These are phyloP conservation scores for Fusarium compactum DNA, from an alignment of 2,329 filamentous ascomycete species.

Conservation along the genomic window DNA sequence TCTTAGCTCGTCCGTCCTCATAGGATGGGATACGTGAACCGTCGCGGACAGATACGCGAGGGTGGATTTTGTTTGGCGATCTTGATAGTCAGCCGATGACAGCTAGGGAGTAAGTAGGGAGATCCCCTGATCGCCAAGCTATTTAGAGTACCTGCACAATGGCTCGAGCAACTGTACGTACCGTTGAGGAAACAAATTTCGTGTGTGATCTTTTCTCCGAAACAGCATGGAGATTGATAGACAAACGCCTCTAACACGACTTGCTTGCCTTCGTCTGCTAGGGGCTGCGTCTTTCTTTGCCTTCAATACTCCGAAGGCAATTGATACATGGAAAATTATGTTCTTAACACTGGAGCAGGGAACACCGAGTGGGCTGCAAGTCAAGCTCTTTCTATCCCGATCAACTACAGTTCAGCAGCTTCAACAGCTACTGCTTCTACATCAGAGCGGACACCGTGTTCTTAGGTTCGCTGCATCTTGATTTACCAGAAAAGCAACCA, in stretches of 20 bases:
- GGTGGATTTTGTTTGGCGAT: background rate
- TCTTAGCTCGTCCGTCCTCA: background rate
- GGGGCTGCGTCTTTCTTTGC: background rate
- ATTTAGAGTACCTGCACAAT: background rate
- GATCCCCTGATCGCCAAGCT: background rate
- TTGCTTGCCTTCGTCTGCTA: background rate
- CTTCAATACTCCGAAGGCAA: background rate
- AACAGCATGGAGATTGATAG: background rate
- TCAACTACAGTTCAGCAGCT: background rate
- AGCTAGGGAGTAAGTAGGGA: background rate
- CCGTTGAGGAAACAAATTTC: background rate
- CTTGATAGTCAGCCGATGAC: background rate
- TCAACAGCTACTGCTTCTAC: background rate
- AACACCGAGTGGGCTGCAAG: background rate
- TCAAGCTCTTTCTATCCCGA: background rate
- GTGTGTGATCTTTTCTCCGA: background rate
- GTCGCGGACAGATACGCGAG: background rate
- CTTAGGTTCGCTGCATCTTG: background rate
- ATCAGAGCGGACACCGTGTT: background rate
- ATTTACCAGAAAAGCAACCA: background rate
- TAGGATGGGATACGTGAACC: background rate
- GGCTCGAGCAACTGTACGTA: background rate
- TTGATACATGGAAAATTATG: background rate
- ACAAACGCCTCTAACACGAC: background rate
- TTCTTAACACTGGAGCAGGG: accelerated